Conservation (phyloP, 805 yeast genomes). For the Maudiozyma bulderi region DNA sequence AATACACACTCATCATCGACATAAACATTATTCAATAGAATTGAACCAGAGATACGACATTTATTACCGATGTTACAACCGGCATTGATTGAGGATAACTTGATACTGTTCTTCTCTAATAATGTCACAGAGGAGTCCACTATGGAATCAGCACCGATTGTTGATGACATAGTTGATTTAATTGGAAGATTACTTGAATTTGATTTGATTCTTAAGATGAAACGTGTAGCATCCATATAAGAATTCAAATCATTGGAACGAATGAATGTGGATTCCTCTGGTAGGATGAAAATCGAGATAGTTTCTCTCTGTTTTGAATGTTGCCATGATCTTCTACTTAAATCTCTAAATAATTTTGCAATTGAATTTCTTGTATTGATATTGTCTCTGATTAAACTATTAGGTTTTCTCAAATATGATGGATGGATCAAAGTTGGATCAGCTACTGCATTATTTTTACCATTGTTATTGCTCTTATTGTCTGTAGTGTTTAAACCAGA, state of each 20-base stretch:
- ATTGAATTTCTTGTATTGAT: conserved; percentile 38
- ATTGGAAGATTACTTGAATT: conserved; percentile 39
- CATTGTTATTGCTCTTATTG: not conserved
- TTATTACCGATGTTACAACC: conserved; percentile 72
- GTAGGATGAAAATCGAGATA: conserved; percentile 62
- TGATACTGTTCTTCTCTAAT: conserved; percentile 79
- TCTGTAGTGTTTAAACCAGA: not conserved
- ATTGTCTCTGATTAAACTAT: conserved; percentile 18
- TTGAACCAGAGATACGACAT: conserved; percentile 81
- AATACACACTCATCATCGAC: conserved; percentile 65
- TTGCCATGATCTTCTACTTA: conserved; percentile 88
- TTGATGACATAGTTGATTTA: conserved; percentile 51
- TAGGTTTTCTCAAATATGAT: conserved; percentile 25
- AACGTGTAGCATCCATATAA: conserved; percentile 83
- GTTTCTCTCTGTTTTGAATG: conserved; percentile 51
- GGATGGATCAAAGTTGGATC: conserved; percentile 19
- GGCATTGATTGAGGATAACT: conserved; percentile 71
- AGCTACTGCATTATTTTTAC: not conserved
- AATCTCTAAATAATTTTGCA: conserved; percentile 66
- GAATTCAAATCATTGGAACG: conserved; percentile 73
- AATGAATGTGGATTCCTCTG: conserved; percentile 59
- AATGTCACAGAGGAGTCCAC: conserved; percentile 60
- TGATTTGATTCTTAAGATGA: conserved; percentile 59
- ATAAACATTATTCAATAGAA: conserved; percentile 58
- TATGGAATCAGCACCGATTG: conserved; percentile 78